These are phyloP conservation scores for Saturnispora diversa DNA, from an alignment of 805 yeast species.

Conservation along the genomic window DNA sequence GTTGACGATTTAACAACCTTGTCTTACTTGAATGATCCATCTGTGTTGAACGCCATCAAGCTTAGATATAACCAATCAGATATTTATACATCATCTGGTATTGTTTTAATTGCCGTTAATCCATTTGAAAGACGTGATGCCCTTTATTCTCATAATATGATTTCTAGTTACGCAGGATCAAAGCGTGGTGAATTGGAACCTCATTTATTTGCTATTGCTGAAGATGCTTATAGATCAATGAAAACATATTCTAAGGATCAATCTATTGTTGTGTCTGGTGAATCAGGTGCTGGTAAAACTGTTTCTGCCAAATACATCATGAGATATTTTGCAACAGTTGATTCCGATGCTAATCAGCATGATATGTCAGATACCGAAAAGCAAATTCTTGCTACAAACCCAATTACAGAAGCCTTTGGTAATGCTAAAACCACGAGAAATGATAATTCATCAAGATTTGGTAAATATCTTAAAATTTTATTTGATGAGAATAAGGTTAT, in stretches of 20 bases:
- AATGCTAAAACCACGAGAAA: conserved; percentile 96
- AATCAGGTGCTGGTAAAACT: conserved; percentile 98
- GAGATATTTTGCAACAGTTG: conserved; percentile 96
- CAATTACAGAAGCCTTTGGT: conserved; percentile 97
- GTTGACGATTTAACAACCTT: conserved; percentile 90
- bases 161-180: conserved; percentile 90
- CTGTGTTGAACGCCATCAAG: conserved; percentile 88
- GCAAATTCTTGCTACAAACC: conserved; percentile 92
- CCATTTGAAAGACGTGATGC: conserved; percentile 93
- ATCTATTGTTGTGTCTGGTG: conserved; percentile 95
- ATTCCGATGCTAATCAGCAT: conserved; percentile 37
- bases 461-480: conserved; percentile 87
- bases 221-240: conserved; percentile 95
- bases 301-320: conserved; percentile 94
- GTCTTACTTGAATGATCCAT: conserved; percentile 92
- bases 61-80: conserved; percentile 82
- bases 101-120: conserved; percentile 90
- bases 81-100: conserved; percentile 94
- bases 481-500: conserved; percentile 70
- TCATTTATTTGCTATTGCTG: conserved; percentile 94
- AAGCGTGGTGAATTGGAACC: conserved; percentile 94
- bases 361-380: conserved; percentile 89
- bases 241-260: conserved; percentile 77
- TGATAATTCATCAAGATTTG: conserved; percentile 96
- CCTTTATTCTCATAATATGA: conserved; percentile 82